Evolutionary conservation across 2,329 filamentous ascomycete species (phyloP).

Genomic region (Tolypocladium inflatum): DNA sequence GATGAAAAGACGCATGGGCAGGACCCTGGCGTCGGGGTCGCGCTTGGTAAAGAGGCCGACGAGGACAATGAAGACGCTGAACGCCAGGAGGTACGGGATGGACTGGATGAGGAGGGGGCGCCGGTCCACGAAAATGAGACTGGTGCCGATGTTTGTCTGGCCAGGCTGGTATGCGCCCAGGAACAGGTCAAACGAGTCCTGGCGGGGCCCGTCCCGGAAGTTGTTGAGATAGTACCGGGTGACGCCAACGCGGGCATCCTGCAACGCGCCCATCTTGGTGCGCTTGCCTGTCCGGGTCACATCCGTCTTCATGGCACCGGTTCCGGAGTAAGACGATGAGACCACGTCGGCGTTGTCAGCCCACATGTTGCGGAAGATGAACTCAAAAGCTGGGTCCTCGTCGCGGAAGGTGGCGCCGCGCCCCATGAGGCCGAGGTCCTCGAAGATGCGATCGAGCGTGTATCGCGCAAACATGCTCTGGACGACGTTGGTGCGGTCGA

Average conservation of each 20-base stretch:
- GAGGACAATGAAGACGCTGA: slow-evolving; percentile 75
- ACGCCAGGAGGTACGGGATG: slow-evolving; percentile 84
- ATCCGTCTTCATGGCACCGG: slow-evolving; percentile 95
- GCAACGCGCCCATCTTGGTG: slow-evolving; percentile 74
- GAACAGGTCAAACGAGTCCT: slow-evolving; percentile 94
- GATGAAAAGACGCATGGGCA: slow-evolving; percentile 75
- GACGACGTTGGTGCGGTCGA: slow-evolving; percentile 95
- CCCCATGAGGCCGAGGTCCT: slow-evolving; percentile 70
- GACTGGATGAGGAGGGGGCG: slow-evolving; percentile 82
- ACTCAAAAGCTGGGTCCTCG: slow-evolving; percentile 74
- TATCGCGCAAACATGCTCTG: slow-evolving; percentile 93
- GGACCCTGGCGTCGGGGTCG: slow-evolving; percentile 62
- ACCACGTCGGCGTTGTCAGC: slow-evolving; percentile 97
- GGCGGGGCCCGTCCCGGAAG: slow-evolving; percentile 84
- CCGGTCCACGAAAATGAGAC: slow-evolving; percentile 72
- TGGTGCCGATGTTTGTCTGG: slow-evolving; percentile 58
- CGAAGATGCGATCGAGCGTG: slow-evolving; percentile 80
- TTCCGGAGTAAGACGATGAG: slow-evolving; percentile 86
- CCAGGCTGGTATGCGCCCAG: slow-evolving; percentile 76
- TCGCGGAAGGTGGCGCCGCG: slow-evolving; percentile 66
- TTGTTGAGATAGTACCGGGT: slow-evolving; percentile 91
- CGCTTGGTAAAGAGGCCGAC: slow-evolving; percentile 65
- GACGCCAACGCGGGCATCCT: slow-evolving; percentile 80
- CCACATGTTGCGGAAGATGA: slow-evolving; percentile 94
- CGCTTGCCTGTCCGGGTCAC: slow-evolving; percentile 89